Evolutionary conservation across 2,329 filamentous ascomycete species (phyloP).

Genomic region (Fusarium liriodendri): DNA sequence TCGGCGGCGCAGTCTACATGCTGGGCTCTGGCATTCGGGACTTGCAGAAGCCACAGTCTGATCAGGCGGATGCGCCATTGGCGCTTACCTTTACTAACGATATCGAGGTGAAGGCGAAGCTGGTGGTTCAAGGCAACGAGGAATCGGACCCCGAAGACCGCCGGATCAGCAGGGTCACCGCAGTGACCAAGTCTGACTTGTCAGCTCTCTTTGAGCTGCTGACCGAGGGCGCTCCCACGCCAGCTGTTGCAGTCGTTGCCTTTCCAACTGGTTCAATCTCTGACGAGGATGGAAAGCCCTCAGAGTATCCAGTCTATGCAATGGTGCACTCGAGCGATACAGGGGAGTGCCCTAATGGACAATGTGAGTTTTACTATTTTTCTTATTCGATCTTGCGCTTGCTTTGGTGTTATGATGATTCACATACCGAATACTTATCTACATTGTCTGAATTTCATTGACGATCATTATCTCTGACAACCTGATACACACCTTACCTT

Average conservation of each 20-base stretch:
- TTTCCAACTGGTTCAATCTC: constrained; percentile 67
- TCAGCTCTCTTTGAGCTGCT: constrained; percentile 74
- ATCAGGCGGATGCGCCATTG: constrained; percentile 45
- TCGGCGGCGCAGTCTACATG: constrained; percentile 92
- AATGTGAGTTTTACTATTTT: constrained; percentile 77
- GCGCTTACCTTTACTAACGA: constrained; percentile 67
- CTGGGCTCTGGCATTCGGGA: constrained; percentile 75
- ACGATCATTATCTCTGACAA: constrained; percentile 90
- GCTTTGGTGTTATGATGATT: constrained; percentile 82
- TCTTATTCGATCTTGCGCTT: constrained; percentile 23
- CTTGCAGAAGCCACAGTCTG: constrained; percentile 34
- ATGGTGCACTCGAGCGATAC: constrained; percentile 89
- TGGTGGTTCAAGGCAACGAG: constrained; percentile 61
- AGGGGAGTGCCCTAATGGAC: constrained; percentile 87
- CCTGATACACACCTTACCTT: constrained; percentile 71
- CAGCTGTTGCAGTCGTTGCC: constrained; percentile 78
- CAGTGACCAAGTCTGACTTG: constrained; percentile 76
- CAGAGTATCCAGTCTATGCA: constrained; percentile 64
- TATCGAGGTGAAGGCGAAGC: constrained; percentile 65
- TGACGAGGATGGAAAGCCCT: constrained; percentile 45
- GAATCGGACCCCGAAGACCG: constrained; percentile 39
- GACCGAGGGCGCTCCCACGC: constrained; percentile 79
- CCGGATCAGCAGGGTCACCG: constrained; percentile 70
- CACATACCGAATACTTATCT: constrained; percentile 95
- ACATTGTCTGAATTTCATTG: constrained; percentile 98